Percentiles rank a stretch among this genome's conserved stretches.
Evolutionary conservation across 768 basidiomycete species (phyloP).

Genomic region (Trametes maxima): DNA sequence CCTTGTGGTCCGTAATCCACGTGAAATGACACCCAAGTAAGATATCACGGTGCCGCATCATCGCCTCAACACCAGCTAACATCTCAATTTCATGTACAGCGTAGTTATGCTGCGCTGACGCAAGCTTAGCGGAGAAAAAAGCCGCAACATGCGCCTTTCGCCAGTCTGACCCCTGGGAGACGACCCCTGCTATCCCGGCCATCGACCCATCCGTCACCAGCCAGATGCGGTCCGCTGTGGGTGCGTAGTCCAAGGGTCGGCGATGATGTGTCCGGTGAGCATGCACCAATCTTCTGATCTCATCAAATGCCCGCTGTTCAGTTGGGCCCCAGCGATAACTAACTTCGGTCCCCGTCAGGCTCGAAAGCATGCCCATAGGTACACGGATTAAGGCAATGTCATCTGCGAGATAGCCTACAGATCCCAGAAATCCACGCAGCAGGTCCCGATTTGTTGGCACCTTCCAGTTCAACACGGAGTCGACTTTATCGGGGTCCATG

Average conservation of each 20-base stretch:
- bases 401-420: no score
- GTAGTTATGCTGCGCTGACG: constrained; percentile 33
- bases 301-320: constrained; percentile 34
- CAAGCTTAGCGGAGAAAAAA: constrained; percentile 33
- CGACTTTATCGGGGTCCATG: constrained; percentile 48
- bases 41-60: constrained; percentile 36
- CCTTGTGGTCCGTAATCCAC: constrained; percentile 32
- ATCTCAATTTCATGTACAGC: constrained; percentile 42
- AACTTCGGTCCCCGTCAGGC: constrained; percentile 14
- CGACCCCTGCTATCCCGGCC: constrained; percentile 18
- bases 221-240: constrained; percentile 21
- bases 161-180: constrained; percentile 25
- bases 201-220: constrained; percentile 28
- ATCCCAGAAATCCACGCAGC: constrained; percentile 37
- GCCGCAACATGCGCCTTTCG: constrained; percentile 21
- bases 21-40: constrained; percentile 29
- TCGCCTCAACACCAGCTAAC: constrained; percentile 38
- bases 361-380: constrained; percentile 39
- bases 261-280: constrained; percentile 14
- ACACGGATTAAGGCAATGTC: constrained; percentile 35
- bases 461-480: constrained; percentile 34
- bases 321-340: constrained; percentile 29
- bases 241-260: constrained; percentile 24
- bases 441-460: constrained; percentile 33
- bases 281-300: constrained; percentile 15